These are phyloP conservation scores for Aureobasidium sp. DNA, from an alignment of 2,329 filamentous ascomycete species.

Conservation along the genomic window DNA sequence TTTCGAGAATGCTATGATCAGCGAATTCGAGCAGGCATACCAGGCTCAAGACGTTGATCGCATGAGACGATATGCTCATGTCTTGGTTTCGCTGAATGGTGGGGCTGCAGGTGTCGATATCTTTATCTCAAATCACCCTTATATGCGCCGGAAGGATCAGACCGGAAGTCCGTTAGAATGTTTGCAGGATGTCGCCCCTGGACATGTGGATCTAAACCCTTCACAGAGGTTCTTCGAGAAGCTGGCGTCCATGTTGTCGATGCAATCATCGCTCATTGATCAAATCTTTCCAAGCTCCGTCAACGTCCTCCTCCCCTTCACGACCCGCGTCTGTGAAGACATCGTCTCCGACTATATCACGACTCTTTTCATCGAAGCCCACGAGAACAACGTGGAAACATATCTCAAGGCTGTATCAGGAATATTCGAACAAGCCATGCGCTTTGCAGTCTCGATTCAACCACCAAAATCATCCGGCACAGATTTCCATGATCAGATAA, in stretches of 20 bases:
- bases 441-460: conserved; percentile 64
- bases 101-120: conserved; percentile 70
- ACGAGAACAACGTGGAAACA: conserved; percentile 61
- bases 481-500: conserved; percentile 56
- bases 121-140: conserved; percentile 76
- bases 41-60: conserved; percentile 79
- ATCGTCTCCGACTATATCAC: conserved; percentile 78
- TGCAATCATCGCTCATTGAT: conserved; percentile 72
- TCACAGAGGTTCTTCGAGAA: conserved; percentile 73
- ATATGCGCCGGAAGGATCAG: conserved; percentile 66
- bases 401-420: conserved; percentile 84
- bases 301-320: conserved; percentile 65
- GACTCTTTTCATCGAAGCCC: conserved; percentile 77
- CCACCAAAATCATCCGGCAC: conserved; percentile 55
- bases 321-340: conserved; percentile 77
- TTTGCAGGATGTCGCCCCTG: conserved; percentile 57
- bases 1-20: conserved; percentile 83
- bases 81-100: conserved; percentile 74
- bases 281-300: conserved; percentile 68
- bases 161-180: conserved; percentile 74
- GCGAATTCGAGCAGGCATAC: conserved; percentile 89
- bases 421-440: conserved; percentile 76
- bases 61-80: conserved; percentile 84
- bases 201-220: conserved; percentile 68
- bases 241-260: conserved; percentile 67